Evolutionary conservation across 225 moss, liverwort and hornwort species (phyloP), one percentile per base, ranked within the genome.

Genomic region (Sphagnum contortum): DNA sequence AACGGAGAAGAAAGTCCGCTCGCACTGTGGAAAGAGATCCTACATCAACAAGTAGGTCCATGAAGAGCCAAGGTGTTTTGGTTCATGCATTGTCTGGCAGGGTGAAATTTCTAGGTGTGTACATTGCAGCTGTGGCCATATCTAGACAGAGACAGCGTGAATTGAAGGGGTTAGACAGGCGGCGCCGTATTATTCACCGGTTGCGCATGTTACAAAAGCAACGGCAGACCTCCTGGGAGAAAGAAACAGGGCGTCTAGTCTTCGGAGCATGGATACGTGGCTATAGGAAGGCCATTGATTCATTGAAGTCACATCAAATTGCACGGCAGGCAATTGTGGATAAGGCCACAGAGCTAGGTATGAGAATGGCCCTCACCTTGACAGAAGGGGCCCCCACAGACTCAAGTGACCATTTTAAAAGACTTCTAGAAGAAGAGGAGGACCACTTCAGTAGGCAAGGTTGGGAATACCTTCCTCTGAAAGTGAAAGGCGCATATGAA

Each of bases 301-400:
- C 75, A 7, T 66, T 81, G 12, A 64, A 73, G 80, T 84, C 84
- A 78, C 77, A 80, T 80, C 5, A 77, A 9, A 85, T 76, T 73
- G 78, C 84, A n/a, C 81, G 71, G 67, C 78, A 78, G 58, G 73
- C 76, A 9, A 76, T 85, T 44, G 71, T 59, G 0, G 81, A 85
- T 55, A 85, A 85, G 63, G 84, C 84, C 55, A 72, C 81, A 3
- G 84, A 81, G 45, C 76, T 81, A 44, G 84, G 84, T 4, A 85
- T 72, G 57, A 85, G 81, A 59, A 64, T 75, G 50, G 84, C 84
- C 4, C 14, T 85, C 13, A 62, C 75, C 8, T 68, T 85, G 55
- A 71, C 80, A 29, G 77, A 80, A 50, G 9, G 64, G 9, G 69
- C 73, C 0, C 74, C 80, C 47, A 63, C 80, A 44, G 69, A 67